A percentile compares a stretch with the other conserved stretches of the same genome.
phyloP scores from a whole-genome alignment of 169 alveolate species.

The Babesia sp. region DNA sequence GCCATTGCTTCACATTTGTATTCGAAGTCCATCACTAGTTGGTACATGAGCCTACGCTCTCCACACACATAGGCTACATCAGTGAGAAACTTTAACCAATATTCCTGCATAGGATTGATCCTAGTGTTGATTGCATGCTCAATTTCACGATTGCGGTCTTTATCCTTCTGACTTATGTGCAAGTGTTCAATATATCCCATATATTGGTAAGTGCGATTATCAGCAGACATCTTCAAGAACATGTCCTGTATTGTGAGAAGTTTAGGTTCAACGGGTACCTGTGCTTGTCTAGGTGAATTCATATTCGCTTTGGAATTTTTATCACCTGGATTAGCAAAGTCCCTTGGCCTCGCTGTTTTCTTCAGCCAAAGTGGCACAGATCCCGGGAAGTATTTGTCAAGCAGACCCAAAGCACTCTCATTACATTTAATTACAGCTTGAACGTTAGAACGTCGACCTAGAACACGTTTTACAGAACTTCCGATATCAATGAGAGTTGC shows the following conservation, averaged over 20 bases:
- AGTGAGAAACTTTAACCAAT: slow-evolving; percentile 37
- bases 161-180: not conserved
- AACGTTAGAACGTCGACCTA: not conserved
- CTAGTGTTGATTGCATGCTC: slow-evolving; percentile 53
- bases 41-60: slow-evolving; percentile 21
- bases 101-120: slow-evolving; percentile 54
- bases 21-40: slow-evolving; percentile 55
- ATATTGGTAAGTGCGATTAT: slow-evolving; percentile 19
- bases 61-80: slow-evolving; percentile 60
- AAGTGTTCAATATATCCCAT: slow-evolving; percentile 35
- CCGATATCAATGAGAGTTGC: slow-evolving; percentile 43
- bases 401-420: slow-evolving; percentile 54
- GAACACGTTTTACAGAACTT: slow-evolving; percentile 21
- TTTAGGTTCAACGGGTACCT: not conserved
- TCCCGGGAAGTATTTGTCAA: slow-evolving; percentile 61
- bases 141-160: slow-evolving; percentile 49
- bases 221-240: slow-evolving; percentile 43
- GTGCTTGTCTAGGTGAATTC: not conserved
- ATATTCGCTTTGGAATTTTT: not conserved
- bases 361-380: slow-evolving; percentile 53
- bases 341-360: not conserved
- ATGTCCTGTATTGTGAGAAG: slow-evolving; percentile 39
- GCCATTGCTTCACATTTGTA: slow-evolving; percentile 31
- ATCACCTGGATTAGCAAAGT: not conserved
- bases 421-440: slow-evolving; percentile 25